These are phyloP conservation scores for Buxus sempervirens DNA, from an alignment of 164 flowering plant genomes.

Conservation along the genomic window DNA sequence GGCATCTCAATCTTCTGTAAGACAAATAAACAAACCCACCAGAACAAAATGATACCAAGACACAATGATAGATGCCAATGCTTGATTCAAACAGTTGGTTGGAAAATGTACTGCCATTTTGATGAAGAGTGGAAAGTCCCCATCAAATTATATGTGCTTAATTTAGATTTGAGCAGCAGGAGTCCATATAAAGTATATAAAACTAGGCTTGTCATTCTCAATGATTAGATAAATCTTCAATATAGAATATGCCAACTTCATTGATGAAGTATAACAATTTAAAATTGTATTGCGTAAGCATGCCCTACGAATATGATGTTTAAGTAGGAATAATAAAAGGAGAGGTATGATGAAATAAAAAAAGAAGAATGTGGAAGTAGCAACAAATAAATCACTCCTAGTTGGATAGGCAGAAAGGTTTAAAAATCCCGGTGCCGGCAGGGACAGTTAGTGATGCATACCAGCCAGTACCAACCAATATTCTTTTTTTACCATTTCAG, in stretches of 20 bases:
- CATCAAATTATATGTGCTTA: no score
- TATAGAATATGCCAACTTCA: not conserved
- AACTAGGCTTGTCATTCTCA: not conserved
- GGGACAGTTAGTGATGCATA: no score
- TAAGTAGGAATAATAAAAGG: not conserved
- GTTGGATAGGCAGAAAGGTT: no score
- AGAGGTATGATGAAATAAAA: no score
- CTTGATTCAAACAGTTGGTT: not conserved
- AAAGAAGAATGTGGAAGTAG: no score
- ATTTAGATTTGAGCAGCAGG: not conserved
- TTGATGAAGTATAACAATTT: not conserved
- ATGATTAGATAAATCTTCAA: not conserved
- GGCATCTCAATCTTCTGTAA: constrained; percentile 22
- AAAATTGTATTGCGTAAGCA: not conserved
- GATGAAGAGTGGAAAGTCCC: not conserved
- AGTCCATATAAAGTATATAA: not conserved
- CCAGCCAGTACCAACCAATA: no score
- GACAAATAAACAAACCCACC: not conserved
- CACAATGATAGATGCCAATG: not conserved
- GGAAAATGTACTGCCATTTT: not conserved
- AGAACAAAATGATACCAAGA: not conserved
- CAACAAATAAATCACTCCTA: no score
- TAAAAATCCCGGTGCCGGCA: no score
- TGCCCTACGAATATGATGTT: not conserved
- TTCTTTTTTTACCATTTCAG: no score